Base-by-base conservation (phyloP, 345 rosid genomes). In the Eucalyptus polyanthemos region DNA sequence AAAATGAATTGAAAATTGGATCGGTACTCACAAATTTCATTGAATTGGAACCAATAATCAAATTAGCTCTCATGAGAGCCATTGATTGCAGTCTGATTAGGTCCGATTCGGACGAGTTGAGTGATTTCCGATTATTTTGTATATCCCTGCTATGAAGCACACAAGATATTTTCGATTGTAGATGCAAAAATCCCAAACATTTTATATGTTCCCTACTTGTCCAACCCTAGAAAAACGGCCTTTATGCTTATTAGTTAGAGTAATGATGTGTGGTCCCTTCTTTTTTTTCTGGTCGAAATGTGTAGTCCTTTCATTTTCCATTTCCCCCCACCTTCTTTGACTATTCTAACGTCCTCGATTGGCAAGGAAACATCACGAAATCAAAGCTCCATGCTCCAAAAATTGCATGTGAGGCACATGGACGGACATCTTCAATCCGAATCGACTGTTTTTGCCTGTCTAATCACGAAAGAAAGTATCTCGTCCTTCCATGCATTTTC, bases 41-140 rank as follows among this genome's bases (percentile, higher is more conserved):
- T 53, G 4, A 53, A 53, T 53, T 21, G 58, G 24, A 53, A 53
- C 0, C 11, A 1, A 53, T 1, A 53, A 53, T 53, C 58, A 53
- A 3, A 53, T 53, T 1, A 21, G 1, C 58, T 53, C 58, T 53
- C 10, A 53, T 53, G 11, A 1, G 25, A 53, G 11, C 58, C 2
- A 0, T 19, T 19, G 11, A 53, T 19, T 53, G 24, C 25, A 2
- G 2, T 53, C 11, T 4, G 0, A 53, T 53, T 1, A 2, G 4
- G 24, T 53, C 56, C 24, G 2, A 53, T 53, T 3, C 5, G 2
- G 2, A 21, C 0, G 1, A 10, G 1, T 53, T 24, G 11, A 53
- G 58, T 4, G 25, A 53, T 53, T 19, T 53, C 0, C 11, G 1
- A 53, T 53, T 53, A 2, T 53, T 53, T 53, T 53, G 25, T 53